A percentile compares a stretch with the other conserved stretches of the same genome.
These are phyloP conservation scores for Glaciozyma martinii DNA, from an alignment of 768 basidiomycete genomes.

Conservation along the genomic window DNA sequence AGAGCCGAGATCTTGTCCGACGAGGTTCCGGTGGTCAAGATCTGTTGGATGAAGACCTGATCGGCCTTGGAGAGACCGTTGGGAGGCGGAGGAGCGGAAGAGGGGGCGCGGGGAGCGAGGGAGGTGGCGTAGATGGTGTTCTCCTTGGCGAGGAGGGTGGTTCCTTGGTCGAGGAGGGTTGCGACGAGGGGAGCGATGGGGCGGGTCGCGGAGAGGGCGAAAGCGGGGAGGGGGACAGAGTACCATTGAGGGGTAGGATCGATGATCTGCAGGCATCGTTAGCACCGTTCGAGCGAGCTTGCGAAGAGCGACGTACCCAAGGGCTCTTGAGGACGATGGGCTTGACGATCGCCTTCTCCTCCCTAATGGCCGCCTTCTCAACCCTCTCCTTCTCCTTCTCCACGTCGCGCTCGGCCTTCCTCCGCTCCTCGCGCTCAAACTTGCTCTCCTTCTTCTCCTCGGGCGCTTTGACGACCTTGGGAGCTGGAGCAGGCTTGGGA, in stretches of 20 bases:
- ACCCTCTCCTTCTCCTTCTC: conserved; percentile 8
- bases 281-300: background rate
- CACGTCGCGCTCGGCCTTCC: conserved; percentile 13
- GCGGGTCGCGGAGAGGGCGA: conserved; percentile 15
- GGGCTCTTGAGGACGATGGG: conserved; percentile 11
- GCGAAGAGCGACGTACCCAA: conserved; percentile 4
- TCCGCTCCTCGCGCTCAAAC: conserved; percentile 21
- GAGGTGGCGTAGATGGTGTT: conserved; percentile 33
- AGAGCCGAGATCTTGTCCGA: conserved; percentile 86
- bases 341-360: background rate
- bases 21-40: conserved; percentile 78
- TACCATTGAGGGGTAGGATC: conserved; percentile 35
- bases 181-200: conserved; percentile 21
- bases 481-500: conserved; percentile 35
- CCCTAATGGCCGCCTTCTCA: background rate
- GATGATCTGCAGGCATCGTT: conserved; percentile 23
- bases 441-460: conserved; percentile 18
- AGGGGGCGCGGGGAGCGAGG: conserved; percentile 30
- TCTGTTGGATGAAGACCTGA: conserved; percentile 62
- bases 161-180: conserved; percentile 30
- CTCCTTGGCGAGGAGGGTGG: conserved; percentile 33
- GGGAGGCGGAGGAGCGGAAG: conserved; percentile 30
- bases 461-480: background rate
- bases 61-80: conserved; percentile 31
- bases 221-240: conserved; percentile 13